These are phyloP conservation scores for Nitzschia sp. DNA, from an alignment of 108 stramenopile genomes.

Conservation along the genomic window DNA sequence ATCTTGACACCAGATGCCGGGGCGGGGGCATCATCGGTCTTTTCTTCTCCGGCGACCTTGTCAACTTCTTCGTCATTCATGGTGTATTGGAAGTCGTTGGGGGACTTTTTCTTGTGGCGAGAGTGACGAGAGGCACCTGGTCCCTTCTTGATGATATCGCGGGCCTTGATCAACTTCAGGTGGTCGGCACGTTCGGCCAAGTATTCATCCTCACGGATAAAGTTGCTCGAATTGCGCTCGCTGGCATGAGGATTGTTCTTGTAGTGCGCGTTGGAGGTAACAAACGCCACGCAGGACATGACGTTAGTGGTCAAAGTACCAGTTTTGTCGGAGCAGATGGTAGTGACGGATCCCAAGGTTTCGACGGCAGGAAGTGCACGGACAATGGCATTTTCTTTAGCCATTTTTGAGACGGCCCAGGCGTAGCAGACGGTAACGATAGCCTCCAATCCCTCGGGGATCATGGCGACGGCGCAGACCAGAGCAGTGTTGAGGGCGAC, in stretches of 20 bases:
- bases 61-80: constrained; percentile 23
- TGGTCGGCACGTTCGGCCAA: constrained; percentile 49
- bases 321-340: constrained; percentile 98
- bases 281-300: constrained; percentile 84
- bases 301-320: constrained; percentile 97
- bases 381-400: constrained; percentile 85
- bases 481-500: constrained; percentile 76
- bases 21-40: constrained; percentile 8
- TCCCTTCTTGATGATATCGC: constrained; percentile 33
- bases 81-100: constrained; percentile 34
- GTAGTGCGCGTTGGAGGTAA: constrained; percentile 73
- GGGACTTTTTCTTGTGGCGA: constrained; percentile 6
- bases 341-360: constrained; percentile 95
- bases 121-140: constrained; percentile 28
- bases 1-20: constrained; percentile 2
- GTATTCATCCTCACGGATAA: constrained; percentile 64
- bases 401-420: constrained; percentile 87
- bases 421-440: constrained; percentile 93
- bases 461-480: constrained; percentile 93
- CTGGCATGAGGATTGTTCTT: constrained; percentile 58
- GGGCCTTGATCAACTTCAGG: constrained; percentile 31
- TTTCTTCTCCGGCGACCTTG: constrained; percentile 14
- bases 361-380: constrained; percentile 94
- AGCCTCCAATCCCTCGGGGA: constrained; percentile 97
- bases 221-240: constrained; percentile 48